phyloP scores from a whole-genome alignment of 1,284 basidiomycete genomes.

The Irpex sp. region DNA sequence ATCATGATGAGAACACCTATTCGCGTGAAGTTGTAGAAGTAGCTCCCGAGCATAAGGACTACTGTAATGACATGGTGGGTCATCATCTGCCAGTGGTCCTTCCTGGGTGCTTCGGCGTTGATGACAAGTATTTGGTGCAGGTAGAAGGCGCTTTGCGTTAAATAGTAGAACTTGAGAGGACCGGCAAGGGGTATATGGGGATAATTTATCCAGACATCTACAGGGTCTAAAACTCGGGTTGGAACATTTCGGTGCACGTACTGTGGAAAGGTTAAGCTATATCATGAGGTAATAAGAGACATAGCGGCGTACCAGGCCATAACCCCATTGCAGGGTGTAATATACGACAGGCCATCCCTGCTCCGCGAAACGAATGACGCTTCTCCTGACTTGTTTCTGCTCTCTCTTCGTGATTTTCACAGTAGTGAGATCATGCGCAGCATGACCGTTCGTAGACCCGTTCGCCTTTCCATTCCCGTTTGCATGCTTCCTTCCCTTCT shows the following conservation, averaged over 20 bases:
- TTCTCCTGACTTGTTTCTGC: constrained; percentile 59
- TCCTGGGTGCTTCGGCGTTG: constrained; percentile 89
- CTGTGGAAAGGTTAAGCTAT: constrained; percentile 35
- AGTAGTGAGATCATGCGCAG: constrained; percentile 15
- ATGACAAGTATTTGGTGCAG: constrained; percentile 89
- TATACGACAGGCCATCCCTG: constrained; percentile 91
- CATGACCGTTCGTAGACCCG: constrained; percentile 29
- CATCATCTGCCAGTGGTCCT: constrained; percentile 97
- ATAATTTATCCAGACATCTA: constrained; percentile 78
- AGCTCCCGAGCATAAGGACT: constrained; percentile 74
- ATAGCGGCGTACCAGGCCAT: constrained; percentile 74
- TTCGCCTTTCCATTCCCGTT: constrained; percentile 20
- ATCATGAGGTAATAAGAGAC: constrained; percentile 11
- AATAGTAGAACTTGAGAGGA: constrained; percentile 88
- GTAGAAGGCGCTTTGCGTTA: constrained; percentile 91
- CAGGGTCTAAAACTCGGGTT: constrained; percentile 62
- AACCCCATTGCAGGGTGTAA: constrained; percentile 70
- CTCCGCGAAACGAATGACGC: constrained; percentile 86
- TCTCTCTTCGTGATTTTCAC: constrained; percentile 30
- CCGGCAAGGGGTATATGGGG: constrained; percentile 79
- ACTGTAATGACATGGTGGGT: constrained; percentile 92
- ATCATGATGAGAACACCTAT: constrained; percentile 87
- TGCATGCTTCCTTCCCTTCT: constrained; percentile 26
- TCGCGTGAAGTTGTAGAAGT: constrained; percentile 82
- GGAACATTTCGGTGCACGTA: constrained; percentile 78